Percentiles rank a stretch among this genome's conserved stretches.
These are phyloP conservation scores for Lecanicillium sp. DNA, from an alignment of 2,329 filamentous ascomycete genomes.

Conservation along the genomic window DNA sequence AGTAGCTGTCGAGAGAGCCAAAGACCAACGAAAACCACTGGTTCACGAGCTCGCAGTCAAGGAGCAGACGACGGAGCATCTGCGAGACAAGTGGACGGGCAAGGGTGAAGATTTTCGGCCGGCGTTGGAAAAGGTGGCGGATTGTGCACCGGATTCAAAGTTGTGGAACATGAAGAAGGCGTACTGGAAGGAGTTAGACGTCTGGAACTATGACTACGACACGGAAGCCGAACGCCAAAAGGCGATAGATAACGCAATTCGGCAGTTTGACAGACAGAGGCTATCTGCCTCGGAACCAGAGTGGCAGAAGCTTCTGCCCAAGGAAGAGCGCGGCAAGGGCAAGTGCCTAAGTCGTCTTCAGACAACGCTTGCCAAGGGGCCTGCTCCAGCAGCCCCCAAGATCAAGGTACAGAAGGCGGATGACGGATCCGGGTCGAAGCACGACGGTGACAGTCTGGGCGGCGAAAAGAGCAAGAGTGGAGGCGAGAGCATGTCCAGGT, in stretches of 20 bases:
- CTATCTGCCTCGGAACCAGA: conserved; percentile 46
- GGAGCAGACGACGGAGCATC: conserved; percentile 39
- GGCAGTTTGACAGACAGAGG: conserved; percentile 50
- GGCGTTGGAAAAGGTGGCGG: conserved; percentile 50
- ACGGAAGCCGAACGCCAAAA: conserved; percentile 46
- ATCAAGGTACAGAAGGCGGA: conserved; percentile 43
- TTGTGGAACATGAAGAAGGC: conserved; percentile 49
- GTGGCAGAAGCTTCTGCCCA: conserved; percentile 53
- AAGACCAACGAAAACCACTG: conserved; percentile 43
- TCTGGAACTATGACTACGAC: conserved; percentile 53
- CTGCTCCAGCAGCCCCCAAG: conserved; percentile 35
- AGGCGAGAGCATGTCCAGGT: conserved; percentile 38
- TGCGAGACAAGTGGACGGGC: conserved; percentile 42
- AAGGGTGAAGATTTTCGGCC: conserved; percentile 44
- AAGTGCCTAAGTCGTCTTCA: conserved; percentile 55
- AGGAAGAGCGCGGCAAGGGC: conserved; percentile 48
- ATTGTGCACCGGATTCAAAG: conserved; percentile 36
- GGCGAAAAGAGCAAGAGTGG: conserved; percentile 22
- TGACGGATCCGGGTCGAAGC: conserved; percentile 32
- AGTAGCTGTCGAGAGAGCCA: conserved; percentile 42
- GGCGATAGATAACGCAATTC: conserved; percentile 53
- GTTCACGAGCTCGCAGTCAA: conserved; percentile 53
- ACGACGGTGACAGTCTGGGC: conserved; percentile 22
- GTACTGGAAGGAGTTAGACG: conserved; percentile 56
- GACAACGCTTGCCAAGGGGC: conserved; percentile 46